Evolutionary conservation across 140 eudicot genomes (phyloP).

Genomic region (Cichorium intybus): DNA sequence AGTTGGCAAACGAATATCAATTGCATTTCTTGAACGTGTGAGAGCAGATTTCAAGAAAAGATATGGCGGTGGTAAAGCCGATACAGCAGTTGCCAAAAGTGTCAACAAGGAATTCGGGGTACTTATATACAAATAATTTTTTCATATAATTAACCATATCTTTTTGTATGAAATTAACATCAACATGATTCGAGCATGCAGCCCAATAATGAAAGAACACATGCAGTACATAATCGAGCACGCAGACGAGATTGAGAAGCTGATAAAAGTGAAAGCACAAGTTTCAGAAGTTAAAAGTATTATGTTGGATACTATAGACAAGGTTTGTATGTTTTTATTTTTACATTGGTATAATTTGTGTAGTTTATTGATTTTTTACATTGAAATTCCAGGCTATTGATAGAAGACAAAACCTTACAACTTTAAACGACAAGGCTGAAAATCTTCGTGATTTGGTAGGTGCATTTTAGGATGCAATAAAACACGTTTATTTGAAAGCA

Average conservation of each 20-base stretch:
- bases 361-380: neutral
- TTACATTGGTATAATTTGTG: neutral
- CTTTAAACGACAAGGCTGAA: constrained; percentile 61
- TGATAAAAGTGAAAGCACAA: constrained; percentile 88
- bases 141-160: neutral
- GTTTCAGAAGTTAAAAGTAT: constrained; percentile 89
- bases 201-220: constrained; percentile 86
- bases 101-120: too few relatives aligned
- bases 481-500: too few relatives aligned
- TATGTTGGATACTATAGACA: constrained; percentile 85
- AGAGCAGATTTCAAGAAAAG: too few relatives aligned
- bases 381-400: constrained; percentile 54
- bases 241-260: constrained; percentile 87
- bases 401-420: constrained; percentile 68
- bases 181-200: constrained; percentile 26
- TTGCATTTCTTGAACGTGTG: too few relatives aligned
- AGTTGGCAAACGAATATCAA: too few relatives aligned
- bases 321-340: constrained; percentile 38
- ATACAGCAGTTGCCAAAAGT: too few relatives aligned
- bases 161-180: constrained; percentile 3
- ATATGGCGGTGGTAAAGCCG: too few relatives aligned
- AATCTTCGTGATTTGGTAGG: constrained; percentile 69
- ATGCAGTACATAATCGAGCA: constrained; percentile 88
- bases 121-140: neutral
- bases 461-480: too few relatives aligned